phyloP scores from a whole-genome alignment of 1,139 yeast species.

The Geotrichum histeridarum region DNA sequence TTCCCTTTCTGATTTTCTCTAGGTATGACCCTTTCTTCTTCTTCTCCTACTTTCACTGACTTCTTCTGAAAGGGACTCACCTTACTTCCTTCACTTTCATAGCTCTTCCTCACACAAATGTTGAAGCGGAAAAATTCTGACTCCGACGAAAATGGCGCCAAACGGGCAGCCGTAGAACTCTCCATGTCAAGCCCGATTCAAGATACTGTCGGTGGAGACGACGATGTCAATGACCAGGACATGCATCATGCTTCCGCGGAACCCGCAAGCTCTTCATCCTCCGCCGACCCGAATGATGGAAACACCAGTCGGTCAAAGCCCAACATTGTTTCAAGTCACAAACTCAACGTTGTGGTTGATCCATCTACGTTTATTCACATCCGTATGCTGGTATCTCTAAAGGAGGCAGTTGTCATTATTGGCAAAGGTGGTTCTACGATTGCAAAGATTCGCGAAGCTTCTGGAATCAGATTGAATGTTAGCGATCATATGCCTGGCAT shows the following conservation, averaged over 20 bases:
- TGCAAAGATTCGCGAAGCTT: slow-evolving; percentile 57
- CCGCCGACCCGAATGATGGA: neutral
- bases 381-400: slow-evolving; percentile 72
- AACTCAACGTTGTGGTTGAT: slow-evolving; percentile 25
- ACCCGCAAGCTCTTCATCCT: neutral
- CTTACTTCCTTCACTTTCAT: neutral
- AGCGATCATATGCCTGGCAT: slow-evolving; percentile 70
- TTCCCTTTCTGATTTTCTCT: neutral
- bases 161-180: slow-evolving; percentile 63
- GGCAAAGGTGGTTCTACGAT: slow-evolving; percentile 77
- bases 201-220: neutral
- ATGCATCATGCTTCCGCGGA: neutral
- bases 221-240: slow-evolving; percentile 2
- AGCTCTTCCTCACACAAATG: slow-evolving; percentile 28
- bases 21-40: slow-evolving; percentile 6
- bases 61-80: neutral
- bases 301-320: slow-evolving; percentile 10
- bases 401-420: slow-evolving; percentile 69
- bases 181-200: slow-evolving; percentile 1
- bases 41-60: slow-evolving; percentile 2
- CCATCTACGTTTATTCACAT: slow-evolving; percentile 60
- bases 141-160: slow-evolving; percentile 39
- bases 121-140: slow-evolving; percentile 71
- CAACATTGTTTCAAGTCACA: slow-evolving; percentile 18
- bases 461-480: slow-evolving; percentile 67